Evolutionary conservation across 805 yeast species (phyloP).

Genomic region (Ogataea parapolymorpha): DNA sequence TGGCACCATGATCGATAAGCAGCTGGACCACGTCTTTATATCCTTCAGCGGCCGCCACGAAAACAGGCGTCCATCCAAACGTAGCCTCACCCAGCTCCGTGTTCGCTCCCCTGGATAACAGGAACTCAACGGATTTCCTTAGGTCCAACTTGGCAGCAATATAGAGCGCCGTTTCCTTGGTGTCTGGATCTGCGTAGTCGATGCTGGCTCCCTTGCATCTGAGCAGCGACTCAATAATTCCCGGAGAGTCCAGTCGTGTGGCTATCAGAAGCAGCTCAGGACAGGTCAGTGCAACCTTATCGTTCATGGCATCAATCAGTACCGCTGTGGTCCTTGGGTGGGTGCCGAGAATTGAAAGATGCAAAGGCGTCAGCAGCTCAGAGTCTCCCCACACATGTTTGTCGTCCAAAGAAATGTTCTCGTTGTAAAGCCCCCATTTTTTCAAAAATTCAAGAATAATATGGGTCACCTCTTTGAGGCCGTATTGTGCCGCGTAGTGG

Average conservation of each 20-base stretch:
- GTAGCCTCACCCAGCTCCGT: constrained; percentile 72
- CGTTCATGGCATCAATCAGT: constrained; percentile 46
- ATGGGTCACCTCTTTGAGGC: constrained; percentile 60
- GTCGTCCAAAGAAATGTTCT: constrained; percentile 52
- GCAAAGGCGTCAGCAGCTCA: constrained; percentile 78
- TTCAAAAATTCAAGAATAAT: constrained; percentile 54
- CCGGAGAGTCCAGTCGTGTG: constrained; percentile 59
- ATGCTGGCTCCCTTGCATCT: constrained; percentile 58
- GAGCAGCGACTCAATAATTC: constrained; percentile 52
- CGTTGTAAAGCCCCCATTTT: constrained; percentile 58
- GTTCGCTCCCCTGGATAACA: constrained; percentile 61
- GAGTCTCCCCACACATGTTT: constrained; percentile 66
- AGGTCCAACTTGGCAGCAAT: constrained; percentile 68
- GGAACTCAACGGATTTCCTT: constrained; percentile 46
- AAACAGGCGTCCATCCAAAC: constrained; percentile 94
- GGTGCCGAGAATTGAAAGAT: constrained; percentile 74
- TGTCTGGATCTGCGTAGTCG: constrained; percentile 56
- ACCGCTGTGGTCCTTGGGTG: constrained; percentile 74
- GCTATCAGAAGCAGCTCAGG: constrained; percentile 64
- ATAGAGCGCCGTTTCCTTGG: constrained; percentile 79
- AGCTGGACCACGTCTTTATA: constrained; percentile 50
- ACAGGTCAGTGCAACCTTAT: constrained; percentile 40
- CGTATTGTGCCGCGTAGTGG: constrained; percentile 88
- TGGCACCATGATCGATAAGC: constrained; percentile 53
- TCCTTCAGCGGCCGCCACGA: constrained; percentile 89